Evolutionary conservation across 345 rosid species (phyloP).

Genomic region (Pelargonium nanum): DNA sequence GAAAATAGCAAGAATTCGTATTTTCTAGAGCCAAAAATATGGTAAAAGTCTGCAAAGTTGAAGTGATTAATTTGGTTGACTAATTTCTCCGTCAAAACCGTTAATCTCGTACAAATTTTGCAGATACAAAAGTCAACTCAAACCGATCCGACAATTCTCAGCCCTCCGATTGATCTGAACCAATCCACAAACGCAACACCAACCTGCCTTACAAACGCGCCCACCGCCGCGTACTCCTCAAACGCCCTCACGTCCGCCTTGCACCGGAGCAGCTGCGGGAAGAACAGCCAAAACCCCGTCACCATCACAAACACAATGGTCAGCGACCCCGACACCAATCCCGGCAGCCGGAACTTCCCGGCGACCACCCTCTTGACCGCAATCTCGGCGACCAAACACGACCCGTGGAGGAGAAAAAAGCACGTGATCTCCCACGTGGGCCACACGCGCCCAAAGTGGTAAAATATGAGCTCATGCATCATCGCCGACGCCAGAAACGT

Average conservation of each 20-base stretch:
- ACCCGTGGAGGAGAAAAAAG: constrained; percentile 26
- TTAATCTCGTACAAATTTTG: too few species aligned
- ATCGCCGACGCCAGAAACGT: constrained; percentile 21
- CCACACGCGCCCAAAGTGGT: constrained; percentile 17
- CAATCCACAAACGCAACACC: too few species aligned
- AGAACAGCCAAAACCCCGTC: constrained; percentile 17
- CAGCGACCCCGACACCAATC: constrained; percentile 7
- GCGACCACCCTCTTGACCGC: constrained; percentile 8
- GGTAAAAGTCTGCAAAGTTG: too few species aligned
- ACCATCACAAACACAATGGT: constrained; percentile 10
- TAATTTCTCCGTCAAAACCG: too few species aligned
- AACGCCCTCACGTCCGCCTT: constrained; percentile 7
- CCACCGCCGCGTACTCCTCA: constrained; percentile 10
- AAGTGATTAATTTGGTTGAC: too few species aligned
- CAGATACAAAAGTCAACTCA: too few species aligned
- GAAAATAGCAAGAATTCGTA: too few species aligned
- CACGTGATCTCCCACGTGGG: constrained; percentile 22
- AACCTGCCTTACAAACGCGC: constrained; percentile 5
- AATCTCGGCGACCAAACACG: constrained; percentile 14
- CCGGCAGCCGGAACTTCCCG: constrained; percentile 9
- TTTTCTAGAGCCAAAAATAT: too few species aligned
- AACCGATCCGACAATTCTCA: too few species aligned
- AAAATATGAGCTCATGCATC: constrained; percentile 24
- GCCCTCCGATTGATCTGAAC: too few species aligned
- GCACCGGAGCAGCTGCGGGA: constrained; percentile 13